A percentile compares a stretch with the other conserved stretches of the same genome.
These are phyloP conservation scores for Triadica sebifera DNA, from an alignment of 345 rosid species.

Conservation along the genomic window DNA sequence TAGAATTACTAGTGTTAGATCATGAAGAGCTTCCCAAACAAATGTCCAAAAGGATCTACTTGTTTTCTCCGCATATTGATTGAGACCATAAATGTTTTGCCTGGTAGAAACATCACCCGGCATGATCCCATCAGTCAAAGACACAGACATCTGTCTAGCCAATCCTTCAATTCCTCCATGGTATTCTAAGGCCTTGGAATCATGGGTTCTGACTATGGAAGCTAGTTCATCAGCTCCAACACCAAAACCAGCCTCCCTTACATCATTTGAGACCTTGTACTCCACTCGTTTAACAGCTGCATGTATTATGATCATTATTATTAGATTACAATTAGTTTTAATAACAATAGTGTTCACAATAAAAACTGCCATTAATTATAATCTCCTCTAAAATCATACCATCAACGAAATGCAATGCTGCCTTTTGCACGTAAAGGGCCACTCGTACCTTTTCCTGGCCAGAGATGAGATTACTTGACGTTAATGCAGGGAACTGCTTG, in stretches of 20 bases:
- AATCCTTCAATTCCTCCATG: slow-evolving; percentile 46
- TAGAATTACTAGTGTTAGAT: slow-evolving; percentile 73
- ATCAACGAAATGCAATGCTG: slow-evolving; percentile 50
- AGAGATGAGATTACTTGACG: slow-evolving; percentile 4
- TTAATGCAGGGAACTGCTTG: too few relatives aligned
- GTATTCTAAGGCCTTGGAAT: slow-evolving; percentile 25
- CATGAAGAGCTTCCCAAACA: slow-evolving; percentile 95
- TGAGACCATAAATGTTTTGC: slow-evolving; percentile 53
- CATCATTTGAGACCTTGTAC: slow-evolving; percentile 34
- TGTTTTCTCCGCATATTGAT: slow-evolving; percentile 59
- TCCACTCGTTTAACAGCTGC: slow-evolving; percentile 41
- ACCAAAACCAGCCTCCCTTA: slow-evolving; percentile 38
- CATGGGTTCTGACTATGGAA: slow-evolving; percentile 35
- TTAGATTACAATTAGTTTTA: neutral
- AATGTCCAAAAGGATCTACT: slow-evolving; percentile 51
- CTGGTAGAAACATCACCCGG: slow-evolving; percentile 48
- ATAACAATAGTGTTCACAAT: neutral
- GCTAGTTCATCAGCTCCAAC: slow-evolving; percentile 44
- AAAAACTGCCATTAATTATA: too few relatives aligned
- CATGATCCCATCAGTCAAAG: slow-evolving; percentile 44
- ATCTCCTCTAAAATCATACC: slow-evolving; percentile 25
- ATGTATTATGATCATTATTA: neutral
- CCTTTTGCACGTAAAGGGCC: slow-evolving; percentile 55
- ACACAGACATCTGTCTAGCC: slow-evolving; percentile 33
- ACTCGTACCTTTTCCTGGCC: slow-evolving; percentile 50